phyloP scores from a whole-genome alignment of 192 early-diverging fungal genomes.

The Mortierella antarctica region DNA sequence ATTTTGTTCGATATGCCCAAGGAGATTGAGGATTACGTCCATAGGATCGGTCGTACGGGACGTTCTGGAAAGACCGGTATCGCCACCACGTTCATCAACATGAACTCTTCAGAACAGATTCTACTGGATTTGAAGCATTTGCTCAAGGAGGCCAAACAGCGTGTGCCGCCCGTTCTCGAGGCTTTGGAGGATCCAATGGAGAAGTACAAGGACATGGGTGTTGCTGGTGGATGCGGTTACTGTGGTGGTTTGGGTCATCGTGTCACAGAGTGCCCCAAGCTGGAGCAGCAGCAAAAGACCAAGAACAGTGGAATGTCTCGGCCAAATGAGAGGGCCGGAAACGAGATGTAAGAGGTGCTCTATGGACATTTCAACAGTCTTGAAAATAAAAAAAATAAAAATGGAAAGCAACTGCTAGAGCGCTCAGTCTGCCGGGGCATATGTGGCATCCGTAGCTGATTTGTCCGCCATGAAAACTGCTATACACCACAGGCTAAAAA shows the following conservation, averaged over 20 bases:
- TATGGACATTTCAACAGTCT: too few species aligned
- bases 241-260: constrained; percentile 97
- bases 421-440: too few species aligned
- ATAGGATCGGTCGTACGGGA: constrained; percentile 97
- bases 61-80: constrained; percentile 96
- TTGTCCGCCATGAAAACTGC: too few species aligned
- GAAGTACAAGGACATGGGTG: constrained; percentile 80
- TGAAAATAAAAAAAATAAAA: too few species aligned
- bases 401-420: too few species aligned
- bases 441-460: too few species aligned
- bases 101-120: constrained; percentile 92
- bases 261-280: constrained; percentile 87
- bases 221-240: constrained; percentile 84
- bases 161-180: constrained; percentile 87
- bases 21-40: constrained; percentile 99
- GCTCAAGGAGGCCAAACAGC: constrained; percentile 91
- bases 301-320: constrained; percentile 51
- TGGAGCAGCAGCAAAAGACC: constrained; percentile 74
- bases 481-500: too few species aligned
- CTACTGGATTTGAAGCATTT: constrained; percentile 95
- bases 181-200: constrained; percentile 91
- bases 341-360: constrained; percentile 35
- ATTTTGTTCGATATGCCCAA: constrained; percentile 99
- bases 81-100: constrained; percentile 97
- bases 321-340: constrained; percentile 47